phyloP scores from a whole-genome alignment of 1,139 yeast species.

The Fermentozyma sake region DNA sequence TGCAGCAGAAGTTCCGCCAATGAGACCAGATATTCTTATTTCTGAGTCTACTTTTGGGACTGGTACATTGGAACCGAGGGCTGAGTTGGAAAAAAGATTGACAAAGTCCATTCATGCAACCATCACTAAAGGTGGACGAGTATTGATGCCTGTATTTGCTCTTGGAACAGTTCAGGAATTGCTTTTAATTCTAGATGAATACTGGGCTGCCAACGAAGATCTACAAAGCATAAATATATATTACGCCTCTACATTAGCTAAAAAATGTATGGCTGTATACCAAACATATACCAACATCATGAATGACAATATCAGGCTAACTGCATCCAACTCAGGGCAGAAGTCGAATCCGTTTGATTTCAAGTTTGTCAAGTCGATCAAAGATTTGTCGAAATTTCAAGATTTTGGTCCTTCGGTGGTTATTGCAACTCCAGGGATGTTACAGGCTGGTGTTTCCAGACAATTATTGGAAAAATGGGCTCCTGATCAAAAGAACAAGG shows the following conservation, averaged over 20 bases:
- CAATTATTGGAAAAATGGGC: slow-evolving; percentile 94
- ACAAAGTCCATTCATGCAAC: slow-evolving; percentile 84
- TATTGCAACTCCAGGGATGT: slow-evolving; percentile 97
- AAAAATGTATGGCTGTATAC: slow-evolving; percentile 95
- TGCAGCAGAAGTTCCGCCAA: slow-evolving; percentile 91
- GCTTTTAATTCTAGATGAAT: slow-evolving; percentile 83
- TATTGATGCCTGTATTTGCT: slow-evolving; percentile 91
- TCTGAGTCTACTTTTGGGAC: slow-evolving; percentile 98
- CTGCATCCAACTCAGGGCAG: slow-evolving; percentile 42
- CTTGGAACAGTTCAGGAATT: slow-evolving; percentile 95
- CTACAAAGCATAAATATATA: slow-evolving; percentile 78
- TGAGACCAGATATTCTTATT: slow-evolving; percentile 82
- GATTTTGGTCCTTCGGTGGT: slow-evolving; percentile 96
- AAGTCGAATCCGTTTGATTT: slow-evolving; percentile 79
- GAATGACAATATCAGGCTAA: slow-evolving; percentile 84
- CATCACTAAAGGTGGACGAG: slow-evolving; percentile 83
- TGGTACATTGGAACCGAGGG: slow-evolving; percentile 90
- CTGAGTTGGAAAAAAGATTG: slow-evolving; percentile 76
- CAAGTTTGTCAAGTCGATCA: slow-evolving; percentile 76
- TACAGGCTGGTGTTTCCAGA: slow-evolving; percentile 92
- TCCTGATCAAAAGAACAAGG: slow-evolving; percentile 88
- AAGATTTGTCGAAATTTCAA: slow-evolving; percentile 77
- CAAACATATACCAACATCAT: slow-evolving; percentile 96
- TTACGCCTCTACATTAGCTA: slow-evolving; percentile 90
- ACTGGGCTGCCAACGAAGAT: slow-evolving; percentile 84